Evolutionary conservation across 495 filamentous ascomycete species (phyloP).

Genomic region (Penicillium ucsense): DNA sequence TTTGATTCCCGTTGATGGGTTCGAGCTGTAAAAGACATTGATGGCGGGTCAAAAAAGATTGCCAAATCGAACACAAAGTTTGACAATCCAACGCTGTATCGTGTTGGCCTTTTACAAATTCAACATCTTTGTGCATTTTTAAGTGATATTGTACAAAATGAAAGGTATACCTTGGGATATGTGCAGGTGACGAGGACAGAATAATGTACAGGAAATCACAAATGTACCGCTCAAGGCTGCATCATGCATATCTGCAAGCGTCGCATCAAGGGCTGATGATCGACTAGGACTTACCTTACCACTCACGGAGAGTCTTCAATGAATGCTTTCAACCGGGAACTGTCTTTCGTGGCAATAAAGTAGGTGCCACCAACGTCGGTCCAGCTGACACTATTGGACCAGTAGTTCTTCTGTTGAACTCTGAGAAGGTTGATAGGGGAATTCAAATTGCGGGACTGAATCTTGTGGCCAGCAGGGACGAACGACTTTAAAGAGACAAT

Average conservation of each 20-base stretch:
- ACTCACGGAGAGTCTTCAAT: constrained; percentile 25
- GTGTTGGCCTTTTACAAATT: not conserved
- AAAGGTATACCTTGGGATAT: constrained; percentile 2
- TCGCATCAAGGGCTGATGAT: too few species aligned
- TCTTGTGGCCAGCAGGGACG: constrained; percentile 59
- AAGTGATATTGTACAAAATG: constrained; percentile 15
- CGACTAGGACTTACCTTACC: not conserved
- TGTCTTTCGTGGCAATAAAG: constrained; percentile 80
- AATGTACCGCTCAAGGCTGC: not conserved
- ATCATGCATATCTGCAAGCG: not conserved
- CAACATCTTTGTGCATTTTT: constrained; percentile 5
- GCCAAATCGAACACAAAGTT: too few species aligned
- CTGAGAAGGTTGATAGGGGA: constrained; percentile 70
- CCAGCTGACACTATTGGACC: constrained; percentile 83
- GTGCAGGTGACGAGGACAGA: constrained; percentile 8
- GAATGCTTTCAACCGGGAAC: constrained; percentile 40
- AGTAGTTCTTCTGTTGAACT: constrained; percentile 68
- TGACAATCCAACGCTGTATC: too few species aligned
- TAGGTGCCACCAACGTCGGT: constrained; percentile 74
- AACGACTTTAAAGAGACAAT: constrained; percentile 81
- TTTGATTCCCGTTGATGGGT: too few species aligned
- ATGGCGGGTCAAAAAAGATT: too few species aligned
- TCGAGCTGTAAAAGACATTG: too few species aligned
- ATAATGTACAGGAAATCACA: constrained; percentile 13
- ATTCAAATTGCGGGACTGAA: constrained; percentile 57